Evolutionary conservation across 208 protist genomes (phyloP).

Genomic region (Leishmania lainsoni): DNA sequence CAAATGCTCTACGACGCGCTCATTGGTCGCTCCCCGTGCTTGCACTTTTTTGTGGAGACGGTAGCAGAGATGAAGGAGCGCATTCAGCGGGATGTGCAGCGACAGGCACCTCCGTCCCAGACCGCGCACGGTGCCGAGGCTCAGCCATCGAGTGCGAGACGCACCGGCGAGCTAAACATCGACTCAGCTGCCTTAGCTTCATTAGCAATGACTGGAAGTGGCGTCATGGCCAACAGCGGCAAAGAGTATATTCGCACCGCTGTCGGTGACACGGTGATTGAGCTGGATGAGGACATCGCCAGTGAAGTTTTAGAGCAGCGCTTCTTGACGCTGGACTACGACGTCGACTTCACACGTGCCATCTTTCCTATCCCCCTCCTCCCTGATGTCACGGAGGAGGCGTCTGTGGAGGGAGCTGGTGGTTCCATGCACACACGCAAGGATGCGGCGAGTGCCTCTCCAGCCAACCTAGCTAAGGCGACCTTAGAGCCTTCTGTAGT

Average conservation of each 20-base stretch:
- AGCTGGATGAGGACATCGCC: slow-evolving; percentile 44
- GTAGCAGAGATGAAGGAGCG: slow-evolving; percentile 72
- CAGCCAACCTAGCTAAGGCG: not conserved
- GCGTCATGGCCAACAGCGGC: not conserved
- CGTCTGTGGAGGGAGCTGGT: slow-evolving; percentile 1
- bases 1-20: slow-evolving; percentile 84
- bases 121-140: not conserved
- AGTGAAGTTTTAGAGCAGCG: slow-evolving; percentile 50
- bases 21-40: slow-evolving; percentile 60
- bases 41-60: slow-evolving; percentile 82
- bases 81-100: slow-evolving; percentile 57
- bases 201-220: not conserved
- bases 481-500: not conserved
- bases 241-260: slow-evolving; percentile 27
- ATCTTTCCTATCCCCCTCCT: slow-evolving; percentile 78
- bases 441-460: not conserved
- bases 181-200: not conserved
- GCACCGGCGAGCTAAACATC: not conserved
- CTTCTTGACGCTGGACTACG: slow-evolving; percentile 84
- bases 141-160: not conserved
- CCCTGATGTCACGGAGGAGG: not conserved
- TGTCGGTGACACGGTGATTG: slow-evolving; percentile 40
- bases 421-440: not conserved
- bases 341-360: slow-evolving; percentile 88
- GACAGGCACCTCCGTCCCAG: not conserved